Conservation (phyloP, 495 filamentous ascomycete species). For the Lindgomyces ingoldianus region DNA sequence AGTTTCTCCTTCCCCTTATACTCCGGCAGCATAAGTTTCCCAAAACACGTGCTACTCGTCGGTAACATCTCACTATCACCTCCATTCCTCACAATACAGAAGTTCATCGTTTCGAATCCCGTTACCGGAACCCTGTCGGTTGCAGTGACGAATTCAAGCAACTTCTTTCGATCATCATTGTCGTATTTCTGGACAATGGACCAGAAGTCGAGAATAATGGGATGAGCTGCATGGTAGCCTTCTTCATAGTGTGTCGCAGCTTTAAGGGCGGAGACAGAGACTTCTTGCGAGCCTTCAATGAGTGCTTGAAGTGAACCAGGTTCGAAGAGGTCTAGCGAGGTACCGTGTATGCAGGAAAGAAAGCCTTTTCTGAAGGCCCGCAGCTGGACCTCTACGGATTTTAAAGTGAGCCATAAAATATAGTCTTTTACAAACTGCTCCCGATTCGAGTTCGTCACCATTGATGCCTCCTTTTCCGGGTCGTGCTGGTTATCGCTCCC, state of each 20-base stretch:
- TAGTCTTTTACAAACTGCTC: constrained; percentile 82
- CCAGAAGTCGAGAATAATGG: constrained; percentile 80
- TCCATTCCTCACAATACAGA: constrained; percentile 79
- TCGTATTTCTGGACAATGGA: constrained; percentile 65
- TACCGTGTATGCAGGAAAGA: constrained; percentile 68
- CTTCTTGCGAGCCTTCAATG: constrained; percentile 77
- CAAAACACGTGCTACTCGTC: constrained; percentile 86
- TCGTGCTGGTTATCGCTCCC: background rate
- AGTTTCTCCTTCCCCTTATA: constrained; percentile 70
- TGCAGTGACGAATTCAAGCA: constrained; percentile 94
- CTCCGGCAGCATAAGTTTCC: constrained; percentile 79
- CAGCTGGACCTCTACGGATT: constrained; percentile 74
- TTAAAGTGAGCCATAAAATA: constrained; percentile 77
- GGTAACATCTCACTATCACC: constrained; percentile 58
- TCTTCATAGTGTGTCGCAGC: constrained; percentile 70
- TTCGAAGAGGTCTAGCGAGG: constrained; percentile 69
- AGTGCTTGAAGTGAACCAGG: constrained; percentile 69
- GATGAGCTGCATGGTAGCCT: constrained; percentile 69
- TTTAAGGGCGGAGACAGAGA: constrained; percentile 72
- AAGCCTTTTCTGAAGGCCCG: constrained; percentile 83
- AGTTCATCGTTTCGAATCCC: constrained; percentile 75
- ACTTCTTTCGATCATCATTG: constrained; percentile 64
- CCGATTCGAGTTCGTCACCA: constrained; percentile 77
- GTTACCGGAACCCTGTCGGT: constrained; percentile 87
- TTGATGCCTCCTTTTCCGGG: constrained; percentile 48